Base-by-base conservation (phyloP, 1,139 yeast genomes). In the Sugiyamaella grinbergsii region DNA sequence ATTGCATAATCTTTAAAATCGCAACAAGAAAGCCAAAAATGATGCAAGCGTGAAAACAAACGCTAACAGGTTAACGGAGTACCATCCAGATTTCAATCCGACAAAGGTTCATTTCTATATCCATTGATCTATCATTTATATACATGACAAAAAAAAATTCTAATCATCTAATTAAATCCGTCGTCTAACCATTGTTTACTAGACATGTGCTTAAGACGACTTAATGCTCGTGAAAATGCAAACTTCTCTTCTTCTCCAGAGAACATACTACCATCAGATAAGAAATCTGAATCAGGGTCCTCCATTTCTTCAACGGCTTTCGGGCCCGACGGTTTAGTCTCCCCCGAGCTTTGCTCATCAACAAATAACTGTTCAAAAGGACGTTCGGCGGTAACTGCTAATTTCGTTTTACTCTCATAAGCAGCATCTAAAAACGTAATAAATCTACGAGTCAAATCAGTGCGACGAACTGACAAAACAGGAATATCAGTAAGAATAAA, bases 341-440 rank as follows among this genome's bases (percentile, higher is more conserved):
- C 74, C 71, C 44, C 72, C 78, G 50, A 3, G 20, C 29, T 1
- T 8, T 23, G 26, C n/a, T 93, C 91, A 61, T 88, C 95, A 11
- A 86, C 95, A 65, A 93, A 91, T 50, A 93, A 76, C 56, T 86
- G 87, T 49, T 82, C 81, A 66, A 91, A 93, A 33, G 89, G 84
- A 6, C 89, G 89, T 1, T 87, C 96, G 0, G 90, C 83, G 0
- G 98, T 90, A 22, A 90, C 94, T 0, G 96, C 95, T 32, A 93
- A 71, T 59, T 90, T 78, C 5, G 95, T 86, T 58, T 87, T 90
- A 53, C 84, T 84, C 67, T 93, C 98, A 67, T 93, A 93, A 1
- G 93, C 93, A 0, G 98, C 97, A 69, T 93, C 98, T 50, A 93
- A 71, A 62, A 93, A 91, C 0, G 96, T 93, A 63, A 93, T 93